Conservation (phyloP, 2,329 filamentous ascomycete genomes). For the Pestalotiopsis sp. region DNA sequence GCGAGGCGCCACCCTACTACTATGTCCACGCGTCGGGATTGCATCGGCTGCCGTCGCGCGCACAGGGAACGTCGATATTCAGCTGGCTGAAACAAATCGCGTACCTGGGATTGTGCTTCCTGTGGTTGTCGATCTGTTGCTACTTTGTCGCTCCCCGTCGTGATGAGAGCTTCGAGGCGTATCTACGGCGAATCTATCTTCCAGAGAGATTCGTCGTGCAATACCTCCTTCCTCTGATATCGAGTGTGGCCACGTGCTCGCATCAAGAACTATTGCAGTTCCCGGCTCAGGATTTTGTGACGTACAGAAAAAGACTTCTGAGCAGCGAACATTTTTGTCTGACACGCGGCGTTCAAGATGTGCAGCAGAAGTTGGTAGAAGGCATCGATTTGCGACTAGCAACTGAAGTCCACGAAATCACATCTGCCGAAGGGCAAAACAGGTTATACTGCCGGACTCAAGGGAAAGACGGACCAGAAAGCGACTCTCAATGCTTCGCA, state of each 20-base stretch:
- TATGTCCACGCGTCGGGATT: slow-evolving; percentile 57
- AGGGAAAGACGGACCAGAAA: not conserved
- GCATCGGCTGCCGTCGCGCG: slow-evolving; percentile 48
- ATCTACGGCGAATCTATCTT: slow-evolving; percentile 50
- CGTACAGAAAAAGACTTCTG: slow-evolving; percentile 50
- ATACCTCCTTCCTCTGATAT: slow-evolving; percentile 57
- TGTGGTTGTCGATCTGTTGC: not conserved
- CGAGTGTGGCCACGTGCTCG: slow-evolving; percentile 56
- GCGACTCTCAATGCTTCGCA: not conserved
- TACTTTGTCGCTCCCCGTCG: not conserved
- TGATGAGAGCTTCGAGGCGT: slow-evolving; percentile 17
- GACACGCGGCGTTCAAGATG: slow-evolving; percentile 48
- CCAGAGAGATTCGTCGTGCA: slow-evolving; percentile 47
- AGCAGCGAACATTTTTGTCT: slow-evolving; percentile 53
- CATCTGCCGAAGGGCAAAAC: slow-evolving; percentile 32
- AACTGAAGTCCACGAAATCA: slow-evolving; percentile 37
- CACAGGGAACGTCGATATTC: slow-evolving; percentile 36
- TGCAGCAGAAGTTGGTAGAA: slow-evolving; percentile 46
- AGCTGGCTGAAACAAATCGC: not conserved
- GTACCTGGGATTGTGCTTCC: not conserved
- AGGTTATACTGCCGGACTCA: not conserved
- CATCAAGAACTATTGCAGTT: slow-evolving; percentile 51
- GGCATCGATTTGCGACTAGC: slow-evolving; percentile 44
- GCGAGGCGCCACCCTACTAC: slow-evolving; percentile 41
- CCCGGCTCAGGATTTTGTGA: slow-evolving; percentile 53